Evolutionary conservation across 2,329 filamentous ascomycete genomes (phyloP).

Genomic region (Ceratocystiopsis brevicomis): DNA sequence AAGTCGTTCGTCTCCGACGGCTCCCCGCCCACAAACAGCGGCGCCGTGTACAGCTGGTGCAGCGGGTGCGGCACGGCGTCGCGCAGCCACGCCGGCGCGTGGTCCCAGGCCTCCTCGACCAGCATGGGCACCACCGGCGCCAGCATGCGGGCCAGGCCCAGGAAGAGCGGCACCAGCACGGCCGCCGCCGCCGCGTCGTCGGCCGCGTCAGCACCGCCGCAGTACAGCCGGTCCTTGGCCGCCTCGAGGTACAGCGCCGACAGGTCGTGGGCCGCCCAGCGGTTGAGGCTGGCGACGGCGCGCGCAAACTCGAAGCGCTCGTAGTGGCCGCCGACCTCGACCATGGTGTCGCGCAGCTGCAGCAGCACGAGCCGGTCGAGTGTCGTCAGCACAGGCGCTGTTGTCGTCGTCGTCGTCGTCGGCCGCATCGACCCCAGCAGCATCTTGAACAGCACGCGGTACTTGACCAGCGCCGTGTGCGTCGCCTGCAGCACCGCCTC

Average conservation of each 20-base stretch:
- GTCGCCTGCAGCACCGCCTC: conserved; percentile 57
- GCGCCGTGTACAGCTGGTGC: conserved; percentile 26
- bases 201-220: conserved; percentile 15
- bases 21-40: conserved; percentile 16
- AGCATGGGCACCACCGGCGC: conserved; percentile 65
- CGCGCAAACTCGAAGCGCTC: conserved; percentile 65
- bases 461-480: conserved; percentile 64
- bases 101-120: conserved; percentile 75
- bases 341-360: conserved; percentile 49
- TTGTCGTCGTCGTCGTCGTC: conserved; percentile 25
- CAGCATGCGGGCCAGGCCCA: conserved; percentile 58
- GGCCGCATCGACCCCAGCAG: conserved; percentile 53
- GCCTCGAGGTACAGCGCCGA: conserved; percentile 90
- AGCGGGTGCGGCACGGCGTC: conserved; percentile 19
- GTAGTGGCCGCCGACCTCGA: conserved; percentile 45
- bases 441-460: conserved; percentile 79
- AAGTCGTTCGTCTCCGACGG: conserved; percentile 15
- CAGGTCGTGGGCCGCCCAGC: conserved; percentile 65
- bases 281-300: conserved; percentile 53
- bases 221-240: conserved; percentile 82
- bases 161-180: conserved; percentile 45
- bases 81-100: conserved; percentile 46
- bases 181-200: conserved; percentile 40
- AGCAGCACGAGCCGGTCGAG: conserved; percentile 59
- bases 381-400: conserved; percentile 24